Evolutionary conservation across 768 basidiomycete species (phyloP).

Genomic region (Cubamyces lactineus): DNA sequence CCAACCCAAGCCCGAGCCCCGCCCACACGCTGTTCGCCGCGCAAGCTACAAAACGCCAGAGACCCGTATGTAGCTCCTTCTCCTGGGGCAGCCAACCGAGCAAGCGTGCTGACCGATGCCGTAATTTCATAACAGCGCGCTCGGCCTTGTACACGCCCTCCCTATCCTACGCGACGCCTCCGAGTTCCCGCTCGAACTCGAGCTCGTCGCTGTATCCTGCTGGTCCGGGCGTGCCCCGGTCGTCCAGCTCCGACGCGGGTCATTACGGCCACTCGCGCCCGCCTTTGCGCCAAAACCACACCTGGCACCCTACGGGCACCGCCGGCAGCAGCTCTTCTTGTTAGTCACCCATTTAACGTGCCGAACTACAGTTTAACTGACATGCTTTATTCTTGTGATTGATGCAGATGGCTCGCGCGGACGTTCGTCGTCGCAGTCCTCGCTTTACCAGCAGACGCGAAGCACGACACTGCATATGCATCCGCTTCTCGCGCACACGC

Average conservation of each 20-base stretch:
- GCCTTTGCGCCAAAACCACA: conserved; percentile 48
- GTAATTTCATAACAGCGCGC: conserved; percentile 14
- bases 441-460: conserved; percentile 34
- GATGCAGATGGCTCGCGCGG: conserved; percentile 31
- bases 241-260: conserved; percentile 40
- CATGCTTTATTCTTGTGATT: not conserved
- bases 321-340: conserved; percentile 43
- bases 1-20: conserved; percentile 34
- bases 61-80: conserved; percentile 40
- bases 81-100: not conserved
- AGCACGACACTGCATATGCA: conserved; percentile 57
- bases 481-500: conserved; percentile 60
- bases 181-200: conserved; percentile 56
- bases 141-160: conserved; percentile 31
- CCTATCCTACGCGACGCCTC: conserved; percentile 34
- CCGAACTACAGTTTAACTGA: not conserved
- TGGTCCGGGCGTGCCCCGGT: conserved; percentile 36
- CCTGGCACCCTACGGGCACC: conserved; percentile 49
- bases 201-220: conserved; percentile 51
- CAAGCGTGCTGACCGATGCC: conserved; percentile 8
- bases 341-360: conserved; percentile 34
- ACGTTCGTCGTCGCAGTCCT: conserved; percentile 28
- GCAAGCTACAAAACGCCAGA: conserved; percentile 49
- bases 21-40: conserved; percentile 44
- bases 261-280: conserved; percentile 48